Percentiles rank a stretch among this genome's conserved stretches.
These are phyloP conservation scores for Globisporangium cystogenes DNA, from an alignment of 352 stramenopile genomes.

Conservation along the genomic window DNA sequence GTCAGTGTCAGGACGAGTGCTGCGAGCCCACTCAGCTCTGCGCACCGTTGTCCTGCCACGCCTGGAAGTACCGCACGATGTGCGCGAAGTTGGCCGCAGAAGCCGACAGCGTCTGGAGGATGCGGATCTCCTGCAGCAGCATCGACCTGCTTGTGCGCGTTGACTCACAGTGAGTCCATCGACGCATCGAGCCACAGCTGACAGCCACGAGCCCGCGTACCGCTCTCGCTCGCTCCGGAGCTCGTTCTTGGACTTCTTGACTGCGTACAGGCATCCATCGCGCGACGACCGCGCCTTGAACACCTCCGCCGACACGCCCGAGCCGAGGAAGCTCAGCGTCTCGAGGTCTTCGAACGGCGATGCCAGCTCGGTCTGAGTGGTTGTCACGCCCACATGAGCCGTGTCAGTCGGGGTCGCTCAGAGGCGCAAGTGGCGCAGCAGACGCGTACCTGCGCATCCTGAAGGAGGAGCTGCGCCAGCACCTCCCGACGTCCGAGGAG, in stretches of 20 bases:
- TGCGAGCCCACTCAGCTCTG: too few relatives aligned
- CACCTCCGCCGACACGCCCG: constrained; percentile 68
- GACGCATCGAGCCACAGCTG: background rate
- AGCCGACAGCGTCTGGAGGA: constrained; percentile 34
- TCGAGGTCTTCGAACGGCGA: constrained; percentile 47
- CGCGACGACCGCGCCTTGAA: constrained; percentile 45
- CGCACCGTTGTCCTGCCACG: constrained; percentile 91
- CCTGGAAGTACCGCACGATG: constrained; percentile 94
- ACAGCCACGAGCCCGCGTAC: constrained; percentile 19
- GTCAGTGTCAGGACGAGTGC: too few relatives aligned
- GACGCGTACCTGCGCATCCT: constrained; percentile 15
- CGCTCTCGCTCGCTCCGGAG: constrained; percentile 73
- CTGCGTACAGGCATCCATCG: constrained; percentile 36
- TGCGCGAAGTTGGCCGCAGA: constrained; percentile 58
- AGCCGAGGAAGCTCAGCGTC: constrained; percentile 51
- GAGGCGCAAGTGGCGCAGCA: constrained; percentile 16
- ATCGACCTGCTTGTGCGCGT: constrained; percentile 32
- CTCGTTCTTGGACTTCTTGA: constrained; percentile 81
- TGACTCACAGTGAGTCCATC: background rate
- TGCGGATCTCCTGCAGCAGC: constrained; percentile 55
- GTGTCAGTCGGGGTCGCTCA: background rate
- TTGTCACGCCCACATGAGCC: constrained; percentile 1
- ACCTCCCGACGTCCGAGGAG: constrained; percentile 19
- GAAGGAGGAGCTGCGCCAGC: constrained; percentile 20
- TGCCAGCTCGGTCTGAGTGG: constrained; percentile 5